Conservation (phyloP, 208 protist genomes). For the Trypanosoma caninum region DNA sequence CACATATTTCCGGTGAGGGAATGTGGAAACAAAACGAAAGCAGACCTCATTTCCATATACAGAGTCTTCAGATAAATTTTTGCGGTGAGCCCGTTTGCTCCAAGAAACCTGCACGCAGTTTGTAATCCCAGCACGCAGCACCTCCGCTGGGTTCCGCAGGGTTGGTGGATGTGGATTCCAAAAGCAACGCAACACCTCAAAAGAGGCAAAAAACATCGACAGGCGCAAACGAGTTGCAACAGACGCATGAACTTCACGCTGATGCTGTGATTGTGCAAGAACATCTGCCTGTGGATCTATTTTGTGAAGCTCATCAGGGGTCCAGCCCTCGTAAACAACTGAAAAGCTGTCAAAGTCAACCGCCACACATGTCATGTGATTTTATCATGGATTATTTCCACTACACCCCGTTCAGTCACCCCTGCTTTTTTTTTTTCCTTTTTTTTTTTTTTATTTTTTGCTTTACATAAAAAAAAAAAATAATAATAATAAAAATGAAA, state of each 20-base stretch:
- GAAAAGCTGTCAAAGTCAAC: constrained; percentile 8
- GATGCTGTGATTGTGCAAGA: constrained; percentile 1
- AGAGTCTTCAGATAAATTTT: neutral
- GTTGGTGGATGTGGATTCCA: constrained; percentile 4
- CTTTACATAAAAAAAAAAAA: constrained; percentile 9
- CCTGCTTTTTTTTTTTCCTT: neutral
- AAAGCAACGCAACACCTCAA: constrained; percentile 20
- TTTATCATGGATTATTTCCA: too few relatives aligned
- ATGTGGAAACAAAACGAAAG: constrained; percentile 16
- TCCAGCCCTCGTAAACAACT: constrained; percentile 26
- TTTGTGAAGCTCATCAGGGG: constrained; percentile 13
- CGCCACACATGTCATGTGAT: constrained; percentile 14
- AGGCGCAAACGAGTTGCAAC: constrained; percentile 3
- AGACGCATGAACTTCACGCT: neutral
- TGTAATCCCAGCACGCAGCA: constrained; percentile 5
- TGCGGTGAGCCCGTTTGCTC: neutral
- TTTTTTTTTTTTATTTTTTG: too few relatives aligned
- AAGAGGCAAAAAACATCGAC: constrained; percentile 10
- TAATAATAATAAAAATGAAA: neutral
- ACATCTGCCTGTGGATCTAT: constrained; percentile 8
- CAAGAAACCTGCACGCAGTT: constrained; percentile 10
- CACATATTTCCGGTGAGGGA: constrained; percentile 26
- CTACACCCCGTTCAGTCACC: too few relatives aligned
- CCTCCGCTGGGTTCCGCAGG: neutral
- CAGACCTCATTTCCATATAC: neutral